Conservation (phyloP, 768 basidiomycete species). For the Gloeopeniophorella convolvens region DNA sequence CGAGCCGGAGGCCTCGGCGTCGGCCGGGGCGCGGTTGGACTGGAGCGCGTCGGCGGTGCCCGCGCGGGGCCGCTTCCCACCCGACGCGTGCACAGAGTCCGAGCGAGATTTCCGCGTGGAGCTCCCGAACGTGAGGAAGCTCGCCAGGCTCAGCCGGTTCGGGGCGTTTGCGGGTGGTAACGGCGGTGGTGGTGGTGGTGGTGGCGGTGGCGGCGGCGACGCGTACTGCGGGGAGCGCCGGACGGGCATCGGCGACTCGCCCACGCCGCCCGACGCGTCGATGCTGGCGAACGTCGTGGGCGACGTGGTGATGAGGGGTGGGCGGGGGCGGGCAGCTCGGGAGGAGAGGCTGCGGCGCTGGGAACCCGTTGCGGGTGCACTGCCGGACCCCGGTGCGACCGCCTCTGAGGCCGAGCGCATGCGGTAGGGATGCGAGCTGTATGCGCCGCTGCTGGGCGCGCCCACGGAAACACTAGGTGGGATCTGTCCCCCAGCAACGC, state of each 20-base stretch:
- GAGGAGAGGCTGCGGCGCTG: constrained; percentile 4
- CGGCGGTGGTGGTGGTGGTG: no score
- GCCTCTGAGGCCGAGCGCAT: not conserved
- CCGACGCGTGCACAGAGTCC: not conserved
- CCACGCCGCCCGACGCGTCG: constrained; percentile 52
- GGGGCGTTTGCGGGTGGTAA: constrained; percentile 19
- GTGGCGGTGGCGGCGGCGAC: no score
- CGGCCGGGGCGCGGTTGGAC: constrained; percentile 23
- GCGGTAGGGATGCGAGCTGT: constrained; percentile 14
- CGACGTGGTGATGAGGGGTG: constrained; percentile 22
- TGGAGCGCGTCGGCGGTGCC: constrained; percentile 10
- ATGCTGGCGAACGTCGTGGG: constrained; percentile 40
- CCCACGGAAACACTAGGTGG: constrained; percentile 20
- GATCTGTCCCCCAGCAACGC: constrained; percentile 18
- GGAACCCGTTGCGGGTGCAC: not conserved
- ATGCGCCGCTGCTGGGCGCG: constrained; percentile 19
- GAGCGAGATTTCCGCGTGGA: constrained; percentile 10
- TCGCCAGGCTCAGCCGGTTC: constrained; percentile 47
- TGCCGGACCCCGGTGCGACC: not conserved
- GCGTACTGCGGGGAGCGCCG: constrained; percentile 24
- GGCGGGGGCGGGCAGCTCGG: constrained; percentile 30
- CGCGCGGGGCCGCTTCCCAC: constrained; percentile 2
- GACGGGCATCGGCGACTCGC: constrained; percentile 49
- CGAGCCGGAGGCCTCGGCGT: constrained; percentile 46
- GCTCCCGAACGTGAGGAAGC: constrained; percentile 43